These are phyloP conservation scores for Trifolium fragiferum DNA, from an alignment of 306 rosid genomes.

Conservation along the genomic window DNA sequence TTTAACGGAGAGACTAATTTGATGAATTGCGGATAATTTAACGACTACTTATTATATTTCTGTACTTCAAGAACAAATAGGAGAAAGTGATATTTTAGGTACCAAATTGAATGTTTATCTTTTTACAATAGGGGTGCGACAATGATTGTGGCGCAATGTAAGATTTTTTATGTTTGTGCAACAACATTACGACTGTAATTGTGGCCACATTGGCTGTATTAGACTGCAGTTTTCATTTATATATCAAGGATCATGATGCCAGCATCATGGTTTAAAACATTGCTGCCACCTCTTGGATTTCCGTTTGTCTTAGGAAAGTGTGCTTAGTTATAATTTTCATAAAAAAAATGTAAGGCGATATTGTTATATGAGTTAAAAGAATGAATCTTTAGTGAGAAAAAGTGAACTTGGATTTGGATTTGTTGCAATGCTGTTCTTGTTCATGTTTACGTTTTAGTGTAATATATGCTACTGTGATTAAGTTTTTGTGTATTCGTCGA, in stretches of 20 bases:
- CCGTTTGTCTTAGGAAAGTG: slow-evolving; percentile 18
- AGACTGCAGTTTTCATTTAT: background rate
- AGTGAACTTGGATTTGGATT: background rate
- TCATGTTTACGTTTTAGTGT: slow-evolving; percentile 25
- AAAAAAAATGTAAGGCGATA: background rate
- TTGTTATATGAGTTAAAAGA: slow-evolving; percentile 1
- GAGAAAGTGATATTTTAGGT: no score
- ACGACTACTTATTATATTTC: no score
- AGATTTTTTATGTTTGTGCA: background rate
- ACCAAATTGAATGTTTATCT: no score
- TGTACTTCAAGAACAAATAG: no score
- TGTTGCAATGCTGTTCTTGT: background rate
- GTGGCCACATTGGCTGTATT: background rate
- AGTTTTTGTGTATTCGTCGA: slow-evolving; percentile 32
- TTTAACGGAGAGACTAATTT: no score
- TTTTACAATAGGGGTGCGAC: no score
- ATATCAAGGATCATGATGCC: no score
- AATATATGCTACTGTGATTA: background rate
- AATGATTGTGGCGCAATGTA: background rate
- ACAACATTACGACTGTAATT: background rate
- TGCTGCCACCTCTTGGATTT: slow-evolving; percentile 32
- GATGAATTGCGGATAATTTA: no score
- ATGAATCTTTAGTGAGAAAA: background rate
- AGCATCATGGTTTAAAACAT: no score
- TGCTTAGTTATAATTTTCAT: background rate